These are phyloP conservation scores for Ogataea allantospora DNA, from an alignment of 805 yeast species.

Conservation along the genomic window DNA sequence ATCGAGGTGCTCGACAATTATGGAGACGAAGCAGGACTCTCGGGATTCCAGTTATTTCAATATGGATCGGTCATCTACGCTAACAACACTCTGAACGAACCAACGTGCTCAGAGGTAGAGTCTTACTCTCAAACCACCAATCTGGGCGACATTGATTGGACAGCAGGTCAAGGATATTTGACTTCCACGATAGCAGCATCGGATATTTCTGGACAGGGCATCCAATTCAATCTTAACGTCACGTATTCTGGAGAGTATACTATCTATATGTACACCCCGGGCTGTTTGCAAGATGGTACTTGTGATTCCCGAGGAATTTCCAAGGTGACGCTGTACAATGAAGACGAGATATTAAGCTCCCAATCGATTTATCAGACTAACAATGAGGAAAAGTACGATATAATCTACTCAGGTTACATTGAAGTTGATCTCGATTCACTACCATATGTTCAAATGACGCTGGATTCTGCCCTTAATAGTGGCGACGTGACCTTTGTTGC, in stretches of 20 bases:
- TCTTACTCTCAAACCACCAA: slow-evolving; percentile 11
- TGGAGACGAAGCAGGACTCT: slow-evolving; percentile 65
- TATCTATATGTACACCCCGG: slow-evolving; percentile 78
- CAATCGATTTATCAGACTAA: slow-evolving; percentile 75
- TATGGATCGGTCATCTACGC: slow-evolving; percentile 65
- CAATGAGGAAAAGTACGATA: slow-evolving; percentile 74
- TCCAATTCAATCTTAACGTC: slow-evolving; percentile 65
- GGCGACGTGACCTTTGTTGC: slow-evolving; percentile 62
- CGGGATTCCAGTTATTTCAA: slow-evolving; percentile 73
- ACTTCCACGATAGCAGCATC: slow-evolving; percentile 28
- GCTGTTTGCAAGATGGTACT: slow-evolving; percentile 67
- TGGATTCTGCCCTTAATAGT: slow-evolving; percentile 32
- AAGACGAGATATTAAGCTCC: slow-evolving; percentile 44
- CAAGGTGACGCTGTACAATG: slow-evolving; percentile 64
- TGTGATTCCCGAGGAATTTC: slow-evolving; percentile 74
- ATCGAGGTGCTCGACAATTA: slow-evolving; percentile 65
- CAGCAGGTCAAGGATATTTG: slow-evolving; percentile 21
- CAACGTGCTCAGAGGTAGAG: slow-evolving; percentile 45
- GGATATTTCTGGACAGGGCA: slow-evolving; percentile 35
- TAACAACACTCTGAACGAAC: slow-evolving; percentile 66
- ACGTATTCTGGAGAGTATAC: slow-evolving; percentile 73
- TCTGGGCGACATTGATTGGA: slow-evolving; percentile 28
- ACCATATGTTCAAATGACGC: slow-evolving; percentile 41
- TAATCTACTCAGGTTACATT: slow-evolving; percentile 67
- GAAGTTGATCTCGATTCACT: slow-evolving; percentile 38